Evolutionary conservation across 441 rosid species (phyloP), one percentile per base, ranked within the genome.

Genomic region (Flueggea neowawraea): DNA sequence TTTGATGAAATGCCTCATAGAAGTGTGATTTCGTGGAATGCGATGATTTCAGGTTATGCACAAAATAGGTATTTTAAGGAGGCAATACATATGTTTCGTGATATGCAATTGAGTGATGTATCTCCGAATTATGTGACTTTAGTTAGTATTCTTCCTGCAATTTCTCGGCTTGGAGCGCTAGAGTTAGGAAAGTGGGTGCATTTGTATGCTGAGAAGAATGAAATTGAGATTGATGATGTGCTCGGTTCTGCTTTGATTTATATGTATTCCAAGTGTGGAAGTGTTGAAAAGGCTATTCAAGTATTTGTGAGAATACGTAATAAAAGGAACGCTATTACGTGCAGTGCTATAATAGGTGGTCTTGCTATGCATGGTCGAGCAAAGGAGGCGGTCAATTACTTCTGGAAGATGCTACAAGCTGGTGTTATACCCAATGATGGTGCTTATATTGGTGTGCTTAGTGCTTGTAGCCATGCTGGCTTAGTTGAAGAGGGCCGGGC

Each of bases 221-320:
- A 52, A 10, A 73, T 82, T 49, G 68, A 62, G 75, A 68, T 82
- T 16, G 82, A 82, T 62, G 86, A 77, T 61, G 81, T 84, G 39
- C 82, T 86, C 36, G 88, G 86, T 60, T 82, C 86, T 63, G 87
- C 89, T 45, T 67, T 84, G 73, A 76, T 86, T 58, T 93, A 89
- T 67, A 74, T 86, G 86, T 86, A 89, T 75, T 81, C 84, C 16
- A 84, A 84, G 69, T 81, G 89, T 39, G 96, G 91, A 66, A 69
- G 69, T 45, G 74, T 86, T 66, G 82, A 77, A 60, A 73, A 71
- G 61, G 85, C 89, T 54, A 54, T 83, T 58, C 70, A 73, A 57
- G 70, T 84, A n/a, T 89, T 89, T 61, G 71, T 60, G 45, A 55
- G 71, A 22, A 74, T 86, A 70, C 58, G 66, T 54, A 65, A 67